These are phyloP conservation scores for Lenzites betulinus DNA, from an alignment of 768 basidiomycete genomes.

Conservation along the genomic window DNA sequence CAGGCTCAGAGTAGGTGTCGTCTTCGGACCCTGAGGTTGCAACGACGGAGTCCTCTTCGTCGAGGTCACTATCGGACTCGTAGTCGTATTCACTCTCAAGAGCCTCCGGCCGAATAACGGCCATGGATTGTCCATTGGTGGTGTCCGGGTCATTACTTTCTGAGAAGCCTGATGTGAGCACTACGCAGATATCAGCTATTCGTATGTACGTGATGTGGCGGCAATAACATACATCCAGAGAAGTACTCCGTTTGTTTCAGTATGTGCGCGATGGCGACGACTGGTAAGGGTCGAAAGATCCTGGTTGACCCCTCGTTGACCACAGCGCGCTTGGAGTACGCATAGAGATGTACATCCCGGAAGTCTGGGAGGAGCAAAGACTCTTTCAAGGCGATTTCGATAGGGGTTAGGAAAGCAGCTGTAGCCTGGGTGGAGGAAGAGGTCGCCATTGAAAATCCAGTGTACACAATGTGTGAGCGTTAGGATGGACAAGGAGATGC, in stretches of 20 bases:
- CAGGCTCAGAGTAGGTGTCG: too few species aligned
- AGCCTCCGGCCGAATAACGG: neutral
- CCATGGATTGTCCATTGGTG: neutral
- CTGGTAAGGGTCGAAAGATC: neutral
- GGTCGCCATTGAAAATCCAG: neutral
- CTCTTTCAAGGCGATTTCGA: conserved; percentile 3
- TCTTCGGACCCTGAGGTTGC: neutral
- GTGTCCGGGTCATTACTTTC: conserved; percentile 7
- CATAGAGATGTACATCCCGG: conserved; percentile 7
- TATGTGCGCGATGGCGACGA: conserved; percentile 7
- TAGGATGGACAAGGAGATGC: too few species aligned
- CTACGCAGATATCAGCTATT: neutral
- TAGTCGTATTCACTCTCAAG: conserved; percentile 25
- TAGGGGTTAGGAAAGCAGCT: neutral
- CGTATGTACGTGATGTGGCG: neutral
- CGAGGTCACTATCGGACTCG: conserved; percentile 28
- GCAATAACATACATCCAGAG: neutral
- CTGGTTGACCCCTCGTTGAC: neutral
- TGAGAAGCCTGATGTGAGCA: conserved; percentile 22
- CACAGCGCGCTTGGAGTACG: conserved; percentile 1
- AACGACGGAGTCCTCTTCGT: conserved; percentile 19
- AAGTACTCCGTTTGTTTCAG: conserved; percentile 11
- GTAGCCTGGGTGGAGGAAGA: neutral
- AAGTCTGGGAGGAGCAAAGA: conserved; percentile 5
- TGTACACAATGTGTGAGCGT: too few species aligned